Percentiles rank a stretch among this genome's conserved stretches.
These are phyloP conservation scores for Lasiosphaeria hispida DNA, from an alignment of 495 filamentous ascomycete species.

Conservation along the genomic window DNA sequence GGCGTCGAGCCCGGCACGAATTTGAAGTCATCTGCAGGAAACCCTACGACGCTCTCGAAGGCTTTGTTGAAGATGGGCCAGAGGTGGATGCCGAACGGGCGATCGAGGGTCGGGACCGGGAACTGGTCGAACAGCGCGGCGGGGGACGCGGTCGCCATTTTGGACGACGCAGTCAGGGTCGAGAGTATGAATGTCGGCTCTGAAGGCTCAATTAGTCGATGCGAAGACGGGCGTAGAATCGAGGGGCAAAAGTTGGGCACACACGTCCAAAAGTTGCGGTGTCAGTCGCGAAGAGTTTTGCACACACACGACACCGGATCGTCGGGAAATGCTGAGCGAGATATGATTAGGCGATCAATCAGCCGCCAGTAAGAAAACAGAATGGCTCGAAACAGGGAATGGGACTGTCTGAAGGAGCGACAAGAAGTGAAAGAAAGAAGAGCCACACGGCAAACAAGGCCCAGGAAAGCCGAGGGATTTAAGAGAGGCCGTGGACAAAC, in stretches of 20 bases:
- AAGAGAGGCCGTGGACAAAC: background rate
- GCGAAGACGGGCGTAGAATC: background rate
- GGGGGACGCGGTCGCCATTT: slow-evolving; percentile 42
- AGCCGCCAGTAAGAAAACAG: slow-evolving; percentile 22
- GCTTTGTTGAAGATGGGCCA: slow-evolving; percentile 93
- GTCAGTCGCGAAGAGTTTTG: slow-evolving; percentile 3
- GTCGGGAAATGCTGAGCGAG: background rate
- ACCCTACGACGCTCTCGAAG: slow-evolving; percentile 70
- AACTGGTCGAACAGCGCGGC: slow-evolving; percentile 62
- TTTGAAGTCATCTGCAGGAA: slow-evolving; percentile 66
- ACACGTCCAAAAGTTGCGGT: background rate
- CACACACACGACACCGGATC: slow-evolving; percentile 1
- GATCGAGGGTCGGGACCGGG: slow-evolving; percentile 76
- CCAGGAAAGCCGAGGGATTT: slow-evolving; percentile 12
- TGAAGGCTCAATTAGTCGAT: slow-evolving; percentile 13
- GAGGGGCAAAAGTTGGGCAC: background rate
- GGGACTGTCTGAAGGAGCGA: slow-evolving; percentile 24
- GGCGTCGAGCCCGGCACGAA: slow-evolving; percentile 66
- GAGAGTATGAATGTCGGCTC: slow-evolving; percentile 3
- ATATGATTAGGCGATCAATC: slow-evolving; percentile 20
- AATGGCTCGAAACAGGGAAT: background rate
- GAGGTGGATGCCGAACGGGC: slow-evolving; percentile 85
- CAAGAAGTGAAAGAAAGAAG: slow-evolving; percentile 26
- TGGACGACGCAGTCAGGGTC: slow-evolving; percentile 13
- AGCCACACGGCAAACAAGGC: slow-evolving; percentile 4